Base-by-base conservation (phyloP, 208 protist genomes). In the Leishmania tarentolae region DNA sequence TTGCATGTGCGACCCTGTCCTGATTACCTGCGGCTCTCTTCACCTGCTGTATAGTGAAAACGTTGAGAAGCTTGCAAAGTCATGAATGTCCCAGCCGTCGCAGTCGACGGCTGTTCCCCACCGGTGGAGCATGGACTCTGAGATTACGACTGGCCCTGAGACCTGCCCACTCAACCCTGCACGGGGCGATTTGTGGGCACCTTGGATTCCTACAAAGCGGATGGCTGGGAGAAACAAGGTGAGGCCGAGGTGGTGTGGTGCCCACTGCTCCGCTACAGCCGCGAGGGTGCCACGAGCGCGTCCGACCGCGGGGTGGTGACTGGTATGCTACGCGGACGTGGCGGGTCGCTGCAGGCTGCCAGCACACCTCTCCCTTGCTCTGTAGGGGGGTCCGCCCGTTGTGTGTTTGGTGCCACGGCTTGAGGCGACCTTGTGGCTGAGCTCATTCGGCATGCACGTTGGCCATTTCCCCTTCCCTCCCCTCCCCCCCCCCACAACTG, bases 401-500 rank as follows among this genome's bases (percentile, higher is more conserved):
- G n/a, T n/a, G 7, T 61, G 24, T n/a, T 21, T 17, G 24, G n/a
- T 17, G 56, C 56, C 56, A 24, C 56, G 24, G 56, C 19, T 17
- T 5, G 56, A 61, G 56, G 56, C 56, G 56, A 0, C 59, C 8
- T 28, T 9, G 19, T 59, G 53, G 19, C 28, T 7, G 53, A 59
- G 53, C 53, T 59, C 47, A 52, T 11, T 13, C 47, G 47, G 47
- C 47, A 52, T 52, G 47, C 0, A 13, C 47, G 47, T 11, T 13
- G 56, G 56, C 28, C 56, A 52, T n/a, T 11, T 11, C 59, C 21
- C 7, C 31, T 74, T 80, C 76, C 63, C 75, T 79, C 65, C 59
- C 52, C 21, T 19, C 21, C n/a, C n/a, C n/a, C 46, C 46, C 9
- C 47, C 47, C 47, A 7, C 47, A 17, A 21, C 56, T 24, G 56